Evolutionary conservation across 495 filamentous ascomycete genomes (phyloP).

Genomic region (Cudoniella acicularis): DNA sequence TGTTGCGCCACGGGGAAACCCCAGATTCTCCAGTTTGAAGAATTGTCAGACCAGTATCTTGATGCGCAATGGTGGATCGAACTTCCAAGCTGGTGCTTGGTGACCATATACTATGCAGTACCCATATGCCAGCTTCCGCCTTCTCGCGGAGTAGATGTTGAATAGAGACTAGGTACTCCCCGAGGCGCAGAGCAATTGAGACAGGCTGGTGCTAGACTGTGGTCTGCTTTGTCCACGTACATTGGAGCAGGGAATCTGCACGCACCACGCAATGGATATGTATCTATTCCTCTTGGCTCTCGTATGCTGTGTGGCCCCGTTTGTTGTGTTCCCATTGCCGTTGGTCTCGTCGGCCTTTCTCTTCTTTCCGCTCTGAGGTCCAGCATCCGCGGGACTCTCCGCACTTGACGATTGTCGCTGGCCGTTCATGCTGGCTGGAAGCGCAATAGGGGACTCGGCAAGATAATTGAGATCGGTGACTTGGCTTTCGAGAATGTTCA

Average conservation of each 20-base stretch:
- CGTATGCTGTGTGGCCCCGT: no score
- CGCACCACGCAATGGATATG: slow-evolving; percentile 89
- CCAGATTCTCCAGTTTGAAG: not conserved
- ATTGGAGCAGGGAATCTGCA: not conserved
- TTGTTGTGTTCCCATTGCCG: slow-evolving; percentile 19
- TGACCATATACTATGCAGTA: no score
- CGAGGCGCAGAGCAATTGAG: not conserved
- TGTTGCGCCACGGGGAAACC: not conserved
- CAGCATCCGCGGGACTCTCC: slow-evolving; percentile 26
- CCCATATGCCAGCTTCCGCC: no score
- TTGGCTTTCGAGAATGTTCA: slow-evolving; percentile 54
- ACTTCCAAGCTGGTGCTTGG: no score
- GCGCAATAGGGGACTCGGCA: slow-evolving; percentile 24
- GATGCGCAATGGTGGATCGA: no score
- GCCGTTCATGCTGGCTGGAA: slow-evolving; percentile 21
- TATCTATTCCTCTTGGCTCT: slow-evolving; percentile 72
- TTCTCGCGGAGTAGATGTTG: no score
- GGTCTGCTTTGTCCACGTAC: not conserved
- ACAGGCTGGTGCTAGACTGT: not conserved
- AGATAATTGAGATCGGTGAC: slow-evolving; percentile 53
- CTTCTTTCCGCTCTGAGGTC: slow-evolving; percentile 32
- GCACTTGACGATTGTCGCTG: slow-evolving; percentile 27
- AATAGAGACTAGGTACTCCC: not conserved
- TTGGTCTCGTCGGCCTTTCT: slow-evolving; percentile 37
- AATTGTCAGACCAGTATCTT: no score